phyloP scores from a whole-genome alignment of 2,329 filamentous ascomycete genomes.

The Coniochaeta sp. region DNA sequence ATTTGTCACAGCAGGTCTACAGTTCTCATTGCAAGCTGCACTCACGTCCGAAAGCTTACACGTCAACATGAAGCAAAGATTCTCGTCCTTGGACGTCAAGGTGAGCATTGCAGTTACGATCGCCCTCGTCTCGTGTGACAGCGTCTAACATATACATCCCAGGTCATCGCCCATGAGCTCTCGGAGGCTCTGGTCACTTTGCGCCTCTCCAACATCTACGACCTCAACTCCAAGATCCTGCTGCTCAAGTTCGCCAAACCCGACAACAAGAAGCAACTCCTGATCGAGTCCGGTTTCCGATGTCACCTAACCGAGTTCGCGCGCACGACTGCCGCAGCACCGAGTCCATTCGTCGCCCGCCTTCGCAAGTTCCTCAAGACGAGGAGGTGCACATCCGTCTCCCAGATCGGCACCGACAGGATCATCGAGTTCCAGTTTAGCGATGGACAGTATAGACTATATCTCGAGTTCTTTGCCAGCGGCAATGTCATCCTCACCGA shows the following conservation, averaged over 20 bases:
- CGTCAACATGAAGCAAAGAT: constrained; percentile 65
- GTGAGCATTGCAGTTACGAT: constrained; percentile 24
- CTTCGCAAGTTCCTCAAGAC: constrained; percentile 86
- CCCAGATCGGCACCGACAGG: constrained; percentile 86
- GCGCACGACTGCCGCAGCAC: constrained; percentile 74
- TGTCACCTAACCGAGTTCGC: constrained; percentile 90
- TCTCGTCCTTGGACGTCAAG: constrained; percentile 73
- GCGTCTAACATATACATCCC: constrained; percentile 2
- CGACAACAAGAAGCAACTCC: constrained; percentile 77
- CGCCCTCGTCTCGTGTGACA: neutral
- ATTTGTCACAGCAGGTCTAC: neutral
- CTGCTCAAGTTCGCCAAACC: constrained; percentile 93
- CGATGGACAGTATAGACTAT: constrained; percentile 80
- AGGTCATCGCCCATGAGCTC: constrained; percentile 95
- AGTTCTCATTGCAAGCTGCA: neutral
- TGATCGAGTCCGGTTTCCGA: constrained; percentile 93
- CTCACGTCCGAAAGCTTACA: neutral
- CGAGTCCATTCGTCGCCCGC: constrained; percentile 77
- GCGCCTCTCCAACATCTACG: constrained; percentile 89
- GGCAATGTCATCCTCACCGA: constrained; percentile 95
- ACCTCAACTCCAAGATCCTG: constrained; percentile 91
- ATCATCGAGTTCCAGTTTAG: constrained; percentile 90
- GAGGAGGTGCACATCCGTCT: constrained; percentile 69
- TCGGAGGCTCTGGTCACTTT: constrained; percentile 66
- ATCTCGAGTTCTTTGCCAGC: constrained; percentile 91